Evolutionary conservation across 2,329 filamentous ascomycete species (phyloP).

Genomic region (Aureobasidium sp.): DNA sequence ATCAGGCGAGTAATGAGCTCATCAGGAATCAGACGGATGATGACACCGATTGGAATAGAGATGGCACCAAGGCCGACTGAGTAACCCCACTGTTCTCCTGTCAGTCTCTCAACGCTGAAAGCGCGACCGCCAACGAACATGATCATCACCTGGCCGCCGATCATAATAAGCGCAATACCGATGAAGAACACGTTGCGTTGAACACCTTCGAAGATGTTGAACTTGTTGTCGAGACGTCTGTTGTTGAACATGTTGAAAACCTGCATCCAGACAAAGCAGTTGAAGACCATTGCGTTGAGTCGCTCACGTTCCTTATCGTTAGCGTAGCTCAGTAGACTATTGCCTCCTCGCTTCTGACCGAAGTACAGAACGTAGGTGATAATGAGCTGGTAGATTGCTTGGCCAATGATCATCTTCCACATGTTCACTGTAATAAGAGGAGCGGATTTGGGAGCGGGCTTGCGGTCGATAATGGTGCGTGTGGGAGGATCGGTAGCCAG

Average conservation of each 20-base stretch:
- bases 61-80: conserved; percentile 74
- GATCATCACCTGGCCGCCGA: conserved; percentile 82
- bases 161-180: conserved; percentile 75
- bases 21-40: conserved; percentile 79
- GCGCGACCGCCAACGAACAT: conserved; percentile 76
- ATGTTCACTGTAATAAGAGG: conserved; percentile 79
- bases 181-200: conserved; percentile 83
- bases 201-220: conserved; percentile 92
- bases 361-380: conserved; percentile 79
- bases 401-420: conserved; percentile 99
- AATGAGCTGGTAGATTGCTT: conserved; percentile 78
- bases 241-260: conserved; percentile 99
- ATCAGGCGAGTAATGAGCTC: conserved; percentile 42
- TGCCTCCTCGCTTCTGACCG: conserved; percentile 40
- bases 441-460: conserved; percentile 66
- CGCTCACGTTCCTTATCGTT: conserved; percentile 38
- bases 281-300: conserved; percentile 81
- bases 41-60: conserved; percentile 76
- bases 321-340: conserved; percentile 49
- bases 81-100: conserved; percentile 74
- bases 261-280: conserved; percentile 99
- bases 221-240: conserved; percentile 83
- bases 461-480: conserved; percentile 69
- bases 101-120: conserved; percentile 65
- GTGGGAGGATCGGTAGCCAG: conserved; percentile 86